phyloP scores from a whole-genome alignment of 108 stramenopile genomes.

The Stephanodiscus minutulus region DNA sequence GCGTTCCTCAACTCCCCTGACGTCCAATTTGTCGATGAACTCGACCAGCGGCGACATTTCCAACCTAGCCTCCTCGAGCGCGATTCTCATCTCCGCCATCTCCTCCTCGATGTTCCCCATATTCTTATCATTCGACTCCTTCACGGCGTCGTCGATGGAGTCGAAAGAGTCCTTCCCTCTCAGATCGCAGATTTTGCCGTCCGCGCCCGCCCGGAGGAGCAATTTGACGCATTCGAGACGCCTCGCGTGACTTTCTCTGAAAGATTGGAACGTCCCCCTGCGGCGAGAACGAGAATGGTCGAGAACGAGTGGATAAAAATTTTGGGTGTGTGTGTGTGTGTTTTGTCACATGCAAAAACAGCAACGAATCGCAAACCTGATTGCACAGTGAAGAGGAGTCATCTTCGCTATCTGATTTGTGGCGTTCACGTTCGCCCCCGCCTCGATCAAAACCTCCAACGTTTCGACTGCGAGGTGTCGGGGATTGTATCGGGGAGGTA shows the following conservation, averaged over 20 bases:
- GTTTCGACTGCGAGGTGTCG: conserved; percentile 39
- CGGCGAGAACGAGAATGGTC: no score
- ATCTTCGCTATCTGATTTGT: conserved; percentile 56
- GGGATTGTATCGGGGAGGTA: no score
- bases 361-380: conserved; percentile 16
- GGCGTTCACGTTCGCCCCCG: conserved; percentile 57
- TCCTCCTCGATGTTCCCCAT: conserved; percentile 28
- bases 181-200: conserved; percentile 47
- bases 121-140: conserved; percentile 18
- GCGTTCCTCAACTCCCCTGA: not conserved
- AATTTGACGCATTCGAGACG: conserved; percentile 48
- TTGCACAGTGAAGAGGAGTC: conserved; percentile 69
- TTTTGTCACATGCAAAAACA: conserved; percentile 29
- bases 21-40: conserved; percentile 5
- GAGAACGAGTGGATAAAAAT: conserved; percentile 27
- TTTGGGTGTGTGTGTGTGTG: conserved; percentile 42
- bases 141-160: conserved; percentile 30
- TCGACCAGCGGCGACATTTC: conserved; percentile 1
- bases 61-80: conserved; percentile 1
- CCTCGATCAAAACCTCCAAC: conserved; percentile 45
- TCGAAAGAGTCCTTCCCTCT: conserved; percentile 48
- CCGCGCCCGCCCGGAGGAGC: conserved; percentile 54
- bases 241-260: conserved; percentile 36
- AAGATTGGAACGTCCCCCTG: conserved; percentile 53
- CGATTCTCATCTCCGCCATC: conserved; percentile 28